A percentile compares a stretch with the other conserved stretches of the same genome.
Conservation (phyloP, 179 eudicot genomes). For the Carnegiea gigantea region DNA sequence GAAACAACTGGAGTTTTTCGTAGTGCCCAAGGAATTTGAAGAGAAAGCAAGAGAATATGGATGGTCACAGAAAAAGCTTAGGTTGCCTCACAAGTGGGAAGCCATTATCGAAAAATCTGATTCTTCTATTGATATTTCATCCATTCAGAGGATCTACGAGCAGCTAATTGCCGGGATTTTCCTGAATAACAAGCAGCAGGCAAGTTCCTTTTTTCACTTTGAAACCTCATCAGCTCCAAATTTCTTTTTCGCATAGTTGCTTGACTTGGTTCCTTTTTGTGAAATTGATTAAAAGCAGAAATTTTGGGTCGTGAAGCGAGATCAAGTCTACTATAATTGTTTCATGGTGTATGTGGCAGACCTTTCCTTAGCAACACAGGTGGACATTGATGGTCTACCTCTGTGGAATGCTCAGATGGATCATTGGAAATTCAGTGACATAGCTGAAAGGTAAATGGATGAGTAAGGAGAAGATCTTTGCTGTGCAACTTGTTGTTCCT, state of each 20-base stretch:
- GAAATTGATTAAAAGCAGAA: conserved; percentile 31
- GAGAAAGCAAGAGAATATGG: background rate
- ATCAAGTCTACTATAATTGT: conserved; percentile 38
- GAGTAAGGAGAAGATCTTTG: no score
- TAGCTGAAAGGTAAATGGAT: no score
- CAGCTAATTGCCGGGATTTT: conserved; percentile 54
- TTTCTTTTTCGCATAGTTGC: no score
- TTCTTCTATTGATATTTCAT: conserved; percentile 35
- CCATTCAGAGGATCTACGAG: conserved; percentile 35
- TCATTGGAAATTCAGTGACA: no score
- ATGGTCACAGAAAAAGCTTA: conserved; percentile 12
- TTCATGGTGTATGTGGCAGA: conserved; percentile 54
- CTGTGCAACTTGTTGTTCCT: no score
- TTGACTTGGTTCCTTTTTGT: no score
- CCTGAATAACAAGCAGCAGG: conserved; percentile 18
- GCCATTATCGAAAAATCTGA: conserved; percentile 44
- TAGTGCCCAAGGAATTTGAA: conserved; percentile 1
- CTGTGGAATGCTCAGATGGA: no score
- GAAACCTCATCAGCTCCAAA: no score
- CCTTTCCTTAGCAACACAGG: conserved; percentile 16
- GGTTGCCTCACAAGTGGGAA: conserved; percentile 48
- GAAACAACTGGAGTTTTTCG: conserved; percentile 17
- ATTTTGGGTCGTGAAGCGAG: conserved; percentile 48
- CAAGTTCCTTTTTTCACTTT: background rate
- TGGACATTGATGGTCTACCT: no score